Evolutionary conservation across 1,284 basidiomycete genomes (phyloP).

Genomic region (Leccinum fallax): DNA sequence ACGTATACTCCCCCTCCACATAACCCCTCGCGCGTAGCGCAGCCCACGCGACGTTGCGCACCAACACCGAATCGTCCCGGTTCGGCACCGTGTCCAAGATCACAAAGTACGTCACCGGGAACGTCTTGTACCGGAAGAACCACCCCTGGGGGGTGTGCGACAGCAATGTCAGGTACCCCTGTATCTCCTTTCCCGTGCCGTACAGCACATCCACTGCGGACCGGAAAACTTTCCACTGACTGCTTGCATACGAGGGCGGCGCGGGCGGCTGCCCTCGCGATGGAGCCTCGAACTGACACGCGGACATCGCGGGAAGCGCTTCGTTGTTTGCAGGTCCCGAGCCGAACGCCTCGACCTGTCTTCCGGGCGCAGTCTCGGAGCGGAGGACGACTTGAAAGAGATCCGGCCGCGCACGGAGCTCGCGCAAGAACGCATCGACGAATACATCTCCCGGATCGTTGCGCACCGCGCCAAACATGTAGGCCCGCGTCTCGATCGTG

Average conservation of each 20-base stretch:
- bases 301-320: slow-evolving; percentile 14
- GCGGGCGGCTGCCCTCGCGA: not conserved
- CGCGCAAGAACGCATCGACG: slow-evolving; percentile 26
- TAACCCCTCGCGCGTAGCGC: slow-evolving; percentile 20
- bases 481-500: slow-evolving; percentile 23
- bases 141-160: slow-evolving; percentile 2
- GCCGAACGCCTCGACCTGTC: slow-evolving; percentile 29
- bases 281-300: slow-evolving; percentile 31
- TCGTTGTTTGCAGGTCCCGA: slow-evolving; percentile 10
- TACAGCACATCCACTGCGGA: slow-evolving; percentile 26
- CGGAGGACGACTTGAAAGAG: slow-evolving; percentile 35
- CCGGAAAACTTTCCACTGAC: slow-evolving; percentile 17
- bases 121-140: slow-evolving; percentile 34
- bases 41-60: slow-evolving; percentile 24
- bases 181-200: slow-evolving; percentile 7
- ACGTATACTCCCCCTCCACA: slow-evolving; percentile 15
- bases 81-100: slow-evolving; percentile 27
- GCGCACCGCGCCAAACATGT: slow-evolving; percentile 38
- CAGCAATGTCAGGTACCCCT: slow-evolving; percentile 15
- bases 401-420: slow-evolving; percentile 33
- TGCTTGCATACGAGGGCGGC: not conserved
- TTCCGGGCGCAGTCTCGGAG: slow-evolving; percentile 11
- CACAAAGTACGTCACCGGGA: slow-evolving; percentile 37
- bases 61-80: slow-evolving; percentile 11
- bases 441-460: slow-evolving; percentile 24